A percentile compares a stretch with the other conserved stretches of the same genome.
Conservation (phyloP, 495 filamentous ascomycete species). For the Elaphomyces granulatus region DNA sequence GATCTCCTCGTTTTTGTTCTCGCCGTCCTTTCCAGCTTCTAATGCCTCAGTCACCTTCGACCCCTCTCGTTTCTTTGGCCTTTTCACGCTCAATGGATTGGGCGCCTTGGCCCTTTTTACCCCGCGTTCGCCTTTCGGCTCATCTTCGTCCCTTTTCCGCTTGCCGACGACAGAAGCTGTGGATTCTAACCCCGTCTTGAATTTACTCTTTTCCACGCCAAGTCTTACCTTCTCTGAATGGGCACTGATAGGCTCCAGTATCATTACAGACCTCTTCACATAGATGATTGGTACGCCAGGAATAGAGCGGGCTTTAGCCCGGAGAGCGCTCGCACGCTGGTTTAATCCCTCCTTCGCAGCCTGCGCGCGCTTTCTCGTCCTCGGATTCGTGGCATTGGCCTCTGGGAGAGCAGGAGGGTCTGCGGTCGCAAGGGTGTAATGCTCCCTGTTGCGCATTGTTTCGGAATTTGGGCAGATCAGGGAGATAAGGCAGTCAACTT, state of each 20-base stretch:
- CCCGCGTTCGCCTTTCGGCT: conserved; percentile 44
- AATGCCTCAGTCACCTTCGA: conserved; percentile 3
- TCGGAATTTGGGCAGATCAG: conserved; percentile 60
- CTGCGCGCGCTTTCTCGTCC: conserved; percentile 20
- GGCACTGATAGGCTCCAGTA: conserved; percentile 74
- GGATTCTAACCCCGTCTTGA: conserved; percentile 52
- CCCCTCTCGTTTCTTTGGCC: conserved; percentile 44
- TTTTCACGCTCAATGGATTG: conserved; percentile 85
- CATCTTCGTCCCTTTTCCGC: conserved; percentile 33
- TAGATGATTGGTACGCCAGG: conserved; percentile 71
- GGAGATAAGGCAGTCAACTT: conserved; percentile 61
- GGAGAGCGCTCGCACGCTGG: conserved; percentile 21
- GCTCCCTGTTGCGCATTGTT: conserved; percentile 59
- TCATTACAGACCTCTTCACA: conserved; percentile 74
- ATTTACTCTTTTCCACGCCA: conserved; percentile 59
- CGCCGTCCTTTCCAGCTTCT: conserved; percentile 6
- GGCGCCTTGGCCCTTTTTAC: conserved; percentile 64
- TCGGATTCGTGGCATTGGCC: conserved; percentile 15
- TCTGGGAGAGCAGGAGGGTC: conserved; percentile 16
- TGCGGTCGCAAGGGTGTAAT: conserved; percentile 74
- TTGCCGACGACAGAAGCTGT: conserved; percentile 21
- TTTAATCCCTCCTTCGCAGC: conserved; percentile 11
- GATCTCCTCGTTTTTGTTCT: conserved; percentile 8
- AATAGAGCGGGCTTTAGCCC: conserved; percentile 25
- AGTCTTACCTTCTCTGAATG: conserved; percentile 46